These are phyloP conservation scores for Trichoderma simmonsii DNA, from an alignment of 2,329 filamentous ascomycete genomes.

Conservation along the genomic window DNA sequence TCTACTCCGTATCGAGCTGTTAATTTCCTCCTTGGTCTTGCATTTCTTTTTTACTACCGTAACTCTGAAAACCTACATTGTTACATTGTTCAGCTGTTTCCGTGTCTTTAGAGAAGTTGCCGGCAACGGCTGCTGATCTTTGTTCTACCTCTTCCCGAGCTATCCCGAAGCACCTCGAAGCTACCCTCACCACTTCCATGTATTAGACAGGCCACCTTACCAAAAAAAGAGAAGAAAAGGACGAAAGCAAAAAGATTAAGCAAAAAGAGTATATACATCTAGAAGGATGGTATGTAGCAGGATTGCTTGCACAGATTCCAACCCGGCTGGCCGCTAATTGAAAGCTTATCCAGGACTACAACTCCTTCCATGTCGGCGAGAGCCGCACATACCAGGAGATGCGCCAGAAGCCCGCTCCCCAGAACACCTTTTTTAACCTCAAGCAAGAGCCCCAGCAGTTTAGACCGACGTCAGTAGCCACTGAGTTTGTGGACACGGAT, in stretches of 20 bases:
- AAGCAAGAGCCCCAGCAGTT: slow-evolving; percentile 46
- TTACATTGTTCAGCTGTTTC: slow-evolving; percentile 17
- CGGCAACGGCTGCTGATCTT: slow-evolving; percentile 37
- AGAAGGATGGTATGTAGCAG: slow-evolving; percentile 34
- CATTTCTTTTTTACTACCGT: slow-evolving; percentile 22
- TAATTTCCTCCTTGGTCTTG: slow-evolving; percentile 28
- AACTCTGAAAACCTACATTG: slow-evolving; percentile 28
- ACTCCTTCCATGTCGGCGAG: slow-evolving; percentile 36
- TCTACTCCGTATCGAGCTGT: slow-evolving; percentile 28
- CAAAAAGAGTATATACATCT: neutral
- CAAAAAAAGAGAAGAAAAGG: neutral
- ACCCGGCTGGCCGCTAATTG: neutral
- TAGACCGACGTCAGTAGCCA: slow-evolving; percentile 67
- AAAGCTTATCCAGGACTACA: slow-evolving; percentile 32
- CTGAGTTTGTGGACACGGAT: slow-evolving; percentile 76
- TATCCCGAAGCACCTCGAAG: neutral
- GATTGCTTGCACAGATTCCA: no score
- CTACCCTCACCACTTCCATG: neutral
- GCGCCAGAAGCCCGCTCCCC: slow-evolving; percentile 48
- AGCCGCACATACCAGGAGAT: slow-evolving; percentile 47
- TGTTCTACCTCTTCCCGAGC: neutral
- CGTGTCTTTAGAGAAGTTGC: slow-evolving; percentile 30
- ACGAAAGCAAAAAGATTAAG: neutral
- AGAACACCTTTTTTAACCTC: slow-evolving; percentile 61
- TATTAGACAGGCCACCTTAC: neutral